phyloP scores from a whole-genome alignment of 805 yeast species.

The Groenewaldozyma salmanticensis region DNA sequence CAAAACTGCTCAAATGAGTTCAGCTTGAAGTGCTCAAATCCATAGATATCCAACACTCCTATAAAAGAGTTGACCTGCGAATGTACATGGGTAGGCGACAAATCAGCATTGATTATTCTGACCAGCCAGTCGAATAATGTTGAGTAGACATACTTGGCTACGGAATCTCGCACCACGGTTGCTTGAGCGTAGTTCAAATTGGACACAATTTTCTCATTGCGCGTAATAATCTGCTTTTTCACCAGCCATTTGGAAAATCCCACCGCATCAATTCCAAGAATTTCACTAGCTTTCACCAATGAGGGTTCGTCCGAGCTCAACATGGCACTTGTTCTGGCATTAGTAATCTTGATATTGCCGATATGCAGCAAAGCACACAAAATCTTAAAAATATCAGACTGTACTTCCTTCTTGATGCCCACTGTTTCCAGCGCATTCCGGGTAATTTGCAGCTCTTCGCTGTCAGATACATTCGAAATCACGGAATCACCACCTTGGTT shows the following conservation, averaged over 20 bases:
- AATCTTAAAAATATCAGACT: constrained; percentile 60
- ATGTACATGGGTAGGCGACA: constrained; percentile 65
- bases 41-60: constrained; percentile 95
- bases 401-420: constrained; percentile 55
- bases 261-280: constrained; percentile 68
- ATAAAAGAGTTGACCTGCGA: constrained; percentile 60
- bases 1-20: constrained; percentile 97
- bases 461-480: constrained; percentile 76
- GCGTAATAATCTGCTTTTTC: constrained; percentile 85
- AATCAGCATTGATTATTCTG: constrained; percentile 66
- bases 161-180: constrained; percentile 89
- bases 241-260: constrained; percentile 82
- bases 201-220: constrained; percentile 83
- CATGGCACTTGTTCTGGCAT: constrained; percentile 75
- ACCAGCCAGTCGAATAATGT: constrained; percentile 95
- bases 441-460: constrained; percentile 65
- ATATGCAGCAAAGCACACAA: constrained; percentile 85
- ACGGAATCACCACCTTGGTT: constrained; percentile 75
- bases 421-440: constrained; percentile 67
- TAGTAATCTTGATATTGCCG: constrained; percentile 82
- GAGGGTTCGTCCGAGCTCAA: constrained; percentile 81
- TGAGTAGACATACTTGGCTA: constrained; percentile 86
- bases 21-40: constrained; percentile 90
- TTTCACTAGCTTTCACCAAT: constrained; percentile 69
- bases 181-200: constrained; percentile 79